phyloP scores from a whole-genome alignment of 116 monocot species.

The Phalaenopsis hybrid region DNA sequence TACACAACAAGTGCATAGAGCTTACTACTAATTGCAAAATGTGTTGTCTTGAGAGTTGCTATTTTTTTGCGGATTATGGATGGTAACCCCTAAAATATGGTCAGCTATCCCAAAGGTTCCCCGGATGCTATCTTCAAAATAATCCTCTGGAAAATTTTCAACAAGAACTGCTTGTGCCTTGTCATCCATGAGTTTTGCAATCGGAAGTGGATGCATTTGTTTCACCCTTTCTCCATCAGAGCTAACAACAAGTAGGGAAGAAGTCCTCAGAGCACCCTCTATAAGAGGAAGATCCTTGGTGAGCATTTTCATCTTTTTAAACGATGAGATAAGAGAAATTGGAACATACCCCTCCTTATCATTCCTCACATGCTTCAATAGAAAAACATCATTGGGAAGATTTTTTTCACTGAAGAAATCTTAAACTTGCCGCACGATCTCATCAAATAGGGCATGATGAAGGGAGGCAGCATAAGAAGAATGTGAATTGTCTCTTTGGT shows the following conservation, averaged over 20 bases:
- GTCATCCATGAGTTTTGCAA: conserved; percentile 25
- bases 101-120: conserved; percentile 44
- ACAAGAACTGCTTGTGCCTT: conserved; percentile 66
- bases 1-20: conserved; percentile 76
- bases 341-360: too few relatives aligned
- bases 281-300: conserved; percentile 48
- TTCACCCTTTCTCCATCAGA: conserved; percentile 63
- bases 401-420: too few relatives aligned
- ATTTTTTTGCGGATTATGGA: conserved; percentile 40
- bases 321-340: too few relatives aligned
- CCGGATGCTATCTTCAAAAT: conserved; percentile 42
- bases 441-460: too few relatives aligned
- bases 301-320: conserved; percentile 69
- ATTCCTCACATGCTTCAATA: too few relatives aligned
- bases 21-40: conserved; percentile 40
- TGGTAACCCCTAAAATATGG: conserved; percentile 48
- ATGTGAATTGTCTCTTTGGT: too few relatives aligned
- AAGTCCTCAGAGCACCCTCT: conserved; percentile 73
- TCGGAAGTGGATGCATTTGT: conserved; percentile 47
- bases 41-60: conserved; percentile 16
- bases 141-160: conserved; percentile 71
- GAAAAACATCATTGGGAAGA: too few relatives aligned
- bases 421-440: too few relatives aligned
- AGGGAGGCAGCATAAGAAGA: too few relatives aligned
- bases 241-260: conserved; percentile 76